phyloP scores from a whole-genome alignment of 2,329 filamentous ascomycete genomes.

The Mycosphaerella arachidis region DNA sequence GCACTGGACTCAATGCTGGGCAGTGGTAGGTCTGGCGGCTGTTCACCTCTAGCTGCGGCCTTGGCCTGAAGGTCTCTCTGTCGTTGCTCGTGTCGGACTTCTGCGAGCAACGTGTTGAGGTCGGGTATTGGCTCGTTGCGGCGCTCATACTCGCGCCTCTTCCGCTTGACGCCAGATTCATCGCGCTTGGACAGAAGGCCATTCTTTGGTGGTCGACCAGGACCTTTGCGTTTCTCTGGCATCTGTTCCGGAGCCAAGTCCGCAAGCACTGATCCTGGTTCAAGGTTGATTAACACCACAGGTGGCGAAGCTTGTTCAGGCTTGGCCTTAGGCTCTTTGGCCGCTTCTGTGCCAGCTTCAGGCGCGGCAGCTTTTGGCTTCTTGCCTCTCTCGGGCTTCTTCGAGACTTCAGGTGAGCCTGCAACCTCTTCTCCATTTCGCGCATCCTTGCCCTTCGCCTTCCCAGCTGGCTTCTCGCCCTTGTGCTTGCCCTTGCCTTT shows the following conservation, averaged over 20 bases:
- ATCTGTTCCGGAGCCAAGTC: slow-evolving; percentile 34
- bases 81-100: slow-evolving; percentile 36
- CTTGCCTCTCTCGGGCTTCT: slow-evolving; percentile 22
- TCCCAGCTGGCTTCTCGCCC: slow-evolving; percentile 1
- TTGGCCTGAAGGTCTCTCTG: slow-evolving; percentile 31
- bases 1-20: slow-evolving; percentile 26
- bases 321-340: slow-evolving; percentile 5
- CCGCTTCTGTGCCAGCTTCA: slow-evolving; percentile 1
- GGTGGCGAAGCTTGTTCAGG: slow-evolving; percentile 15
- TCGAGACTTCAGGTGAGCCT: slow-evolving; percentile 8
- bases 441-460: slow-evolving; percentile 4
- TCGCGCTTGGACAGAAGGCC: slow-evolving; percentile 79
- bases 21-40: slow-evolving; percentile 28
- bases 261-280: slow-evolving; percentile 31
- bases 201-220: slow-evolving; percentile 77
- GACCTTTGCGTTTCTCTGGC: slow-evolving; percentile 65
- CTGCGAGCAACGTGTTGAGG: slow-evolving; percentile 28
- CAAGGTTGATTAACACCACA: slow-evolving; percentile 17
- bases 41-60: slow-evolving; percentile 21
- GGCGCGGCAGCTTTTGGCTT: slow-evolving; percentile 16
- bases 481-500: slow-evolving; percentile 12
- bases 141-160: slow-evolving; percentile 35
- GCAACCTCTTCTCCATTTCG: not conserved
- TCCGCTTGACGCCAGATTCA: slow-evolving; percentile 32
- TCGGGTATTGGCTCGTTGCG: slow-evolving; percentile 27